Percentiles rank a stretch among this genome's conserved stretches.
phyloP scores from a whole-genome alignment of 2,329 filamentous ascomycete genomes.

The Hymenoscyphus scutula region DNA sequence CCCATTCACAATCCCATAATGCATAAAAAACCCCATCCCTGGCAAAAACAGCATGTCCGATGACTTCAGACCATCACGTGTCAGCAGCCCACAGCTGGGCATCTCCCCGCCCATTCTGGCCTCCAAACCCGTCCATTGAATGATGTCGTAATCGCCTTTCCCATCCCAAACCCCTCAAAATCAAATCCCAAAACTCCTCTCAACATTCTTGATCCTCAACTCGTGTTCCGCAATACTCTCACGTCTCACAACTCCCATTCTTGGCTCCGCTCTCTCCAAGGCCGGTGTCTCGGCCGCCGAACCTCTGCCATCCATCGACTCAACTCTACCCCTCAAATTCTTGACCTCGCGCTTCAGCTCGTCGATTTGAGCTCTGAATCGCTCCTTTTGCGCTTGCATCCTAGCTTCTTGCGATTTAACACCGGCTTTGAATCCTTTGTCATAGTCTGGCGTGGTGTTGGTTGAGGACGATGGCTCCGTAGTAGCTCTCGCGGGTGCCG shows the following conservation, averaged over 20 bases:
- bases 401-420: constrained; percentile 9
- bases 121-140: not conserved
- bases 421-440: constrained; percentile 9
- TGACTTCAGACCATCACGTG: not conserved
- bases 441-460: constrained; percentile 8
- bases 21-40: not conserved
- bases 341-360: constrained; percentile 10
- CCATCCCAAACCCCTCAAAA: not conserved
- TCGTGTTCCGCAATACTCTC: constrained; percentile 14
- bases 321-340: constrained; percentile 10
- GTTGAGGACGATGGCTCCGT: constrained; percentile 7
- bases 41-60: not conserved
- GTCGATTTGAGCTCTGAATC: constrained; percentile 6
- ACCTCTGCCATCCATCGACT: constrained; percentile 5
- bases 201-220: constrained; percentile 16
- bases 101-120: not conserved
- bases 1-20: not conserved
- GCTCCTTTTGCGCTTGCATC: constrained; percentile 11
- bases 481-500: constrained; percentile 5
- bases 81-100: not conserved
- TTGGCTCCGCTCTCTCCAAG: constrained; percentile 1
- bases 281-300: not conserved
- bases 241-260: constrained; percentile 10
- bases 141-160: not conserved
- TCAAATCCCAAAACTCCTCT: constrained; percentile 13